Evolutionary conservation across 495 filamentous ascomycete species (phyloP), one percentile per base, ranked within the genome.

Genomic region (Neurospora sp.): DNA sequence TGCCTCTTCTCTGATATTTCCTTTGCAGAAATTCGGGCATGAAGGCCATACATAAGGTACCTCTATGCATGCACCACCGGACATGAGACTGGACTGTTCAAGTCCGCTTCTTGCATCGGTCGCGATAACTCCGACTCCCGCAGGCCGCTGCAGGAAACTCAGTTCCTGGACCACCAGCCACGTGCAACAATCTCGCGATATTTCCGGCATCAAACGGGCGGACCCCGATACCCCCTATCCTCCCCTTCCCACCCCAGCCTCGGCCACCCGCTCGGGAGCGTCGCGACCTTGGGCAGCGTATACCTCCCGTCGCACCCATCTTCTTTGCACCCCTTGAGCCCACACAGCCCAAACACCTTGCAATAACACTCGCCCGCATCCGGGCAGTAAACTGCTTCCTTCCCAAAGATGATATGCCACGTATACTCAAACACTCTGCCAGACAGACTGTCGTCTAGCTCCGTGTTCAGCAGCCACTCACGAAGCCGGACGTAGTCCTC

Each of bases 341-440:
- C 79, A 78, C 90, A 92, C 59, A 88, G 74, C 0, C 89, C 89
- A 76, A 87, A 92, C 17, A 88, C 83, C 74, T 89, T 88, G 81
- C 90, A 92, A 74, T 91, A 90, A 76, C 90, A 92, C 38, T 86
- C 83, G 36, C 79, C 78, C 17, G 89, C 86, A 2, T 78, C 78
- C 0, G 89, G 90, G 71, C 90, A 92, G 75, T 88, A 81, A 6
- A 90, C 83, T 17, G 87, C 79, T 17, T 79, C 76, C 71, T 80
- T 83, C 39, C 82, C 80, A 40, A 82, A 82, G n/a, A 83, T 81
- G 28, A 84, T 87, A 81, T 93, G 91, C 91, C 92, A 93, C 73
- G 89, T 77, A 76, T 90, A 93, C 81, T 93, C 92, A 82, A 92
- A 84, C 19, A 93, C 83, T 19, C 91, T 77, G 5, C 91, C 91